Percentiles rank a stretch among this genome's conserved stretches.
Evolutionary conservation across 352 stramenopile genomes (phyloP).

Genomic region (Globisporangium iwayamae): DNA sequence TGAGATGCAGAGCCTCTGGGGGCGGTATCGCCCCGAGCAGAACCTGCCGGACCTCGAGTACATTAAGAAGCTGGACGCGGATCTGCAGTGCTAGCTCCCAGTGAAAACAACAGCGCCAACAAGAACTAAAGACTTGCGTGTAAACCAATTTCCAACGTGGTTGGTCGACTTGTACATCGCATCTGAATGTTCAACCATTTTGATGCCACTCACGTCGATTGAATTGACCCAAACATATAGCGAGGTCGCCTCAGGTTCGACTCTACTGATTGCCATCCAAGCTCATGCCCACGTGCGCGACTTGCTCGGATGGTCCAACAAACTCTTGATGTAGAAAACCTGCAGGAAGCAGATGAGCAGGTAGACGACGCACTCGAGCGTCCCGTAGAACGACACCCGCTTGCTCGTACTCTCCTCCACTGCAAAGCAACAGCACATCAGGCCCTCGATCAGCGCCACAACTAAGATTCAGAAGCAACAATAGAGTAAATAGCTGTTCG

Average conservation of each 20-base stretch:
- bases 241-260: background rate
- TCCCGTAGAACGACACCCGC: conserved; percentile 69
- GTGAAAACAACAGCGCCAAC: background rate
- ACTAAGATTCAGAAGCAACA: too few species aligned
- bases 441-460: too few species aligned
- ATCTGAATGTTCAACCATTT: background rate
- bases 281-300: conserved; percentile 38
- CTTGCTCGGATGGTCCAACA: conserved; percentile 57
- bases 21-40: conserved; percentile 40
- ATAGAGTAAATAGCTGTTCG: background rate
- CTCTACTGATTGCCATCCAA: background rate
- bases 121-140: background rate
- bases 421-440: conserved; percentile 12
- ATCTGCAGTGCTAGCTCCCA: conserved; percentile 29
- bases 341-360: conserved; percentile 64
- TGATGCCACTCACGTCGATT: background rate
- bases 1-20: conserved; percentile 53
- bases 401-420: conserved; percentile 79
- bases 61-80: conserved; percentile 52
- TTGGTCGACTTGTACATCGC: background rate
- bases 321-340: conserved; percentile 75
- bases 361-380: conserved; percentile 71
- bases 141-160: background rate
- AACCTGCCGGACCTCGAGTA: conserved; percentile 63
- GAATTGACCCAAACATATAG: background rate